Percentiles rank a stretch among this genome's conserved stretches.
These are phyloP conservation scores for Penicillium sp. DNA, from an alignment of 2,329 filamentous ascomycete genomes.

Conservation along the genomic window DNA sequence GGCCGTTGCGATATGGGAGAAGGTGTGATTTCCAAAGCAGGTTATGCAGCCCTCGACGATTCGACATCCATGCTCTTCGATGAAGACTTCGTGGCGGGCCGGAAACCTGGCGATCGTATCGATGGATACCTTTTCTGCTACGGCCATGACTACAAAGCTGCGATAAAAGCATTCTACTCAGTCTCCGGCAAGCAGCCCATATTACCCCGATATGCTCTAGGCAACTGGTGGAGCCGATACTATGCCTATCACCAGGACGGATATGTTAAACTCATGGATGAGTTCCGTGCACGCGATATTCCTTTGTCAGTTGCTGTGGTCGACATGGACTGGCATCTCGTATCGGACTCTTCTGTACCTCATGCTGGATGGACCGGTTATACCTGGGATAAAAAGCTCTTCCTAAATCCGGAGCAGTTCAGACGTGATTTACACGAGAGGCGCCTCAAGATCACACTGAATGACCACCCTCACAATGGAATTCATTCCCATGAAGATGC, in stretches of 20 bases:
- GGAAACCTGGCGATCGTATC: constrained; percentile 49
- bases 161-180: constrained; percentile 59
- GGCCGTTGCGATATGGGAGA: background rate
- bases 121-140: constrained; percentile 67
- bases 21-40: background rate
- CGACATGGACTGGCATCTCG: background rate
- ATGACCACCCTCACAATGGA: background rate
- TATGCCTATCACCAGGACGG: background rate
- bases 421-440: background rate
- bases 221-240: background rate
- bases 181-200: constrained; percentile 43
- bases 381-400: background rate
- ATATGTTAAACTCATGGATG: background rate
- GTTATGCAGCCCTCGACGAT: background rate
- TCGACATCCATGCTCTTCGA: background rate
- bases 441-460: background rate
- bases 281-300: background rate
- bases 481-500: background rate
- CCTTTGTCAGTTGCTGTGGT: background rate
- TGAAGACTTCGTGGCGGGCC: background rate
- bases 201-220: background rate
- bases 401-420: background rate
- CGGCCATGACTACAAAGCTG: constrained; percentile 60
- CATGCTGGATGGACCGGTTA: background rate
- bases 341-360: background rate